Evolutionary conservation across 306 rosid genomes (phyloP).

Genomic region (Begonia loranthoides): DNA sequence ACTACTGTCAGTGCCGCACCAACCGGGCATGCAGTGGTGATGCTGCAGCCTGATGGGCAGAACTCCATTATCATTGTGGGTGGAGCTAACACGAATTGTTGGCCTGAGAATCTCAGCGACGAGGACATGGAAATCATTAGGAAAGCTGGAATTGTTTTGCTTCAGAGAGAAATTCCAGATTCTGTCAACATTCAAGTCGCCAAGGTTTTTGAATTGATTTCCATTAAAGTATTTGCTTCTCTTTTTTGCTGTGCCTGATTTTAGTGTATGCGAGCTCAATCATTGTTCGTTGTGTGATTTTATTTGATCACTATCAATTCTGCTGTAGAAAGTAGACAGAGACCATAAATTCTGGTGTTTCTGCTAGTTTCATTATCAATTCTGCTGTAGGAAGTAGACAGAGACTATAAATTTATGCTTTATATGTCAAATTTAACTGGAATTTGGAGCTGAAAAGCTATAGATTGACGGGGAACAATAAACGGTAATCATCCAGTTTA

Average conservation of each 20-base stretch:
- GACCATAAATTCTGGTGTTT: no score
- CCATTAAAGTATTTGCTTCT: neutral
- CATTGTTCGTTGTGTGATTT: no score
- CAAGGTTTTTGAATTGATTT: constrained; percentile 35
- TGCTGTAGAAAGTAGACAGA: no score
- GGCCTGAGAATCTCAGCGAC: constrained; percentile 38
- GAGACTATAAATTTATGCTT: no score
- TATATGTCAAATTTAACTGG: no score
- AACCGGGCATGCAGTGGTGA: constrained; percentile 80
- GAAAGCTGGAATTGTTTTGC: constrained; percentile 69
- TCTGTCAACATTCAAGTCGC: constrained; percentile 69
- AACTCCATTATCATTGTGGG: constrained; percentile 81
- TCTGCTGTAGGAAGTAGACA: no score
- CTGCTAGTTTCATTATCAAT: no score
- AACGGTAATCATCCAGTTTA: no score
- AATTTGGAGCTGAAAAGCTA: no score
- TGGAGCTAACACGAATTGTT: constrained; percentile 63
- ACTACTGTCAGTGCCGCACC: constrained; percentile 26
- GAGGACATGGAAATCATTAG: constrained; percentile 41
- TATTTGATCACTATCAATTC: no score
- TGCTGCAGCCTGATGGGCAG: constrained; percentile 74
- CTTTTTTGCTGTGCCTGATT: neutral
- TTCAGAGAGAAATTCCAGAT: constrained; percentile 95
- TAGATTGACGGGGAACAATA: no score
- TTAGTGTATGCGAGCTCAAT: neutral